phyloP scores from a whole-genome alignment of 2,329 filamentous ascomycete genomes.

The Colletotrichum sp. region DNA sequence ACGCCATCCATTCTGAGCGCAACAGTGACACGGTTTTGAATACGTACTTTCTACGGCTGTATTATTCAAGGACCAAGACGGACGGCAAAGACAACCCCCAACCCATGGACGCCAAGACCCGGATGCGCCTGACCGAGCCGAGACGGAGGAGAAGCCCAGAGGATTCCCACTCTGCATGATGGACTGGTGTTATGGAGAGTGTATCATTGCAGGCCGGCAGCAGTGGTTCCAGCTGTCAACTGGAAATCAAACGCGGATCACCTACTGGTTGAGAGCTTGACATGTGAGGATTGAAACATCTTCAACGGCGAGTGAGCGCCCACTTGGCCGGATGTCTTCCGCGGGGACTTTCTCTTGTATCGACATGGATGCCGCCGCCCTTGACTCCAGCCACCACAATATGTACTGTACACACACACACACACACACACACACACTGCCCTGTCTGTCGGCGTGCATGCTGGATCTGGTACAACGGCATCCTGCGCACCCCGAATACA shows the following conservation, averaged over 20 bases:
- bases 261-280: not conserved
- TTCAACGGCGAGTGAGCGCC: not conserved
- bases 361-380: not conserved
- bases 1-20: not conserved
- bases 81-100: not conserved
- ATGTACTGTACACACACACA: not conserved
- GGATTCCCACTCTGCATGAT: not conserved
- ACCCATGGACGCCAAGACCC: not conserved
- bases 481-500: not conserved
- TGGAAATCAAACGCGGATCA: conserved; percentile 11
- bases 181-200: not conserved
- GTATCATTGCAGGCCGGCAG: not conserved
- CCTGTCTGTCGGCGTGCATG: not conserved
- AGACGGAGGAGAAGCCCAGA: not conserved
- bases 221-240: conserved; percentile 4
- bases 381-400: not conserved
- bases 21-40: not conserved
- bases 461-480: not conserved
- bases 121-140: not conserved
- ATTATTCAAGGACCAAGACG: not conserved
- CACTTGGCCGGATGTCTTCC: conserved; percentile 12
- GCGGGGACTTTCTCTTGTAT: conserved; percentile 2
- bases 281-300: conserved; percentile 12
- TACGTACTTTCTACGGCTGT: not conserved
- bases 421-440: not conserved